Evolutionary conservation across 192 early-diverging fungal species (phyloP).

Genomic region (Cladochytrium replicatum): DNA sequence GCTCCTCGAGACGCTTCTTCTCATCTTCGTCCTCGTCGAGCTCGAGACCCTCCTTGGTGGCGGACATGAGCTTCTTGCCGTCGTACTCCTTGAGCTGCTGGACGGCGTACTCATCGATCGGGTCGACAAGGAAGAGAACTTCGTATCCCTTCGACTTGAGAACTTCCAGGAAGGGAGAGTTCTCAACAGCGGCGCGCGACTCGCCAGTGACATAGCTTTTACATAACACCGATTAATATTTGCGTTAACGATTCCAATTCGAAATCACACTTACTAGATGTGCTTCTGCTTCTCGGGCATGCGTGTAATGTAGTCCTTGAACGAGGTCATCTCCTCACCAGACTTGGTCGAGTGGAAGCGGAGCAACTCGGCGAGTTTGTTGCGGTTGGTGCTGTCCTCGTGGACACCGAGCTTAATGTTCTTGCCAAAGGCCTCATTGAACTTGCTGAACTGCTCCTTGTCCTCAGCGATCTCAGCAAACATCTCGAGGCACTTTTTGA

Average conservation of each 20-base stretch:
- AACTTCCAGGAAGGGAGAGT: slow-evolving; percentile 95
- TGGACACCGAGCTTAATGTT: slow-evolving; percentile 99
- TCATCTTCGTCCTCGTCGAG: slow-evolving; percentile 98
- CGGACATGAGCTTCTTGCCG: slow-evolving; percentile 95
- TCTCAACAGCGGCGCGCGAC: slow-evolving; percentile 86
- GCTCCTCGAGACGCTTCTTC: slow-evolving; percentile 90
- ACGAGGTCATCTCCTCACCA: slow-evolving; percentile 90
- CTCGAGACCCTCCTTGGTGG: slow-evolving; percentile 99
- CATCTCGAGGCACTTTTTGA: slow-evolving; percentile 99
- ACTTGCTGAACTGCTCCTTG: slow-evolving; percentile 98
- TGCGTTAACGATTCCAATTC: background rate
- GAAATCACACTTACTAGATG: slow-evolving; percentile 99
- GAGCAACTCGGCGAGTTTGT: slow-evolving; percentile 93
- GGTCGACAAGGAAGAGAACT: slow-evolving; percentile 97
- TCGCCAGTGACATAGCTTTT: slow-evolving; percentile 88
- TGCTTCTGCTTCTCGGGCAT: slow-evolving; percentile 99
- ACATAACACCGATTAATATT: background rate
- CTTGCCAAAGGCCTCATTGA: slow-evolving; percentile 99
- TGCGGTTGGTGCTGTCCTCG: slow-evolving; percentile 96
- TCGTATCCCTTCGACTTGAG: slow-evolving; percentile 99
- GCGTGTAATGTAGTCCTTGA: slow-evolving; percentile 99
- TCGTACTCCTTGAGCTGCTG: slow-evolving; percentile 99
- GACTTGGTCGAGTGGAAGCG: slow-evolving; percentile 99
- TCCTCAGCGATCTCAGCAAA: slow-evolving; percentile 95
- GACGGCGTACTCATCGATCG: slow-evolving; percentile 98